Base-by-base conservation (phyloP, 2,329 filamentous ascomycete species). In the Fusarium fracticaudum region DNA sequence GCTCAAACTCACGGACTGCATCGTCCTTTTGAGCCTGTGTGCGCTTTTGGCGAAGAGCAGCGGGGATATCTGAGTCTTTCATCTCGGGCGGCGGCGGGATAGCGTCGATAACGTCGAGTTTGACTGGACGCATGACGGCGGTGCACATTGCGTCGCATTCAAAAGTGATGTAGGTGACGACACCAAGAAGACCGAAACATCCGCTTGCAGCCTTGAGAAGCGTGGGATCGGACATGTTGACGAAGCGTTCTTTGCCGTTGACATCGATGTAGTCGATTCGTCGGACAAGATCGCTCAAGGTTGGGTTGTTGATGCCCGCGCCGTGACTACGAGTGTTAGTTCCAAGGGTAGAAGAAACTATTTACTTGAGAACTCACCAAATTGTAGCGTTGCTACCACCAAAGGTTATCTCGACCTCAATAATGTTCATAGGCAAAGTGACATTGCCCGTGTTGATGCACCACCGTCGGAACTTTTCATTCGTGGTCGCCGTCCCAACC, bases 331-430 rank as follows among this genome's bases (percentile, higher is more conserved):
- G 0, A 13, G 7, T 6, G 20, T 50, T 31, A 50, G 29, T 13
- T 31, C 6, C 6, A 6, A 12, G 8, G 6, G 4, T 0, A 8
- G 7, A 29, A 8, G 29, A 29, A 29, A 29, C 6, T 2, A 29
- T n/a, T 4, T 0, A 9, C 3, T 6, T 6, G 1, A 13, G 22
- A 17, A 6, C 47, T 31, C 11, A 50, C 47, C 47, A 50, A 13
- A 50, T 50, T 18, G 47, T 50, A 50, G 29, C 47, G 13, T 50
- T 50, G 20, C 47, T 50, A 18, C 47, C 47, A 1, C 47, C 47
- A 50, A 50, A 50, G 2, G 47, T 50, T 5, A 50, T 50, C 29
- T 50, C 47, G 0, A 50, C 47, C 29, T 50, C 47, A 5, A 50
- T 50, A 7, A 50, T 50, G 22, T 50, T 50, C 47, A 50, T 50